These are phyloP conservation scores for Coemansia sp. DNA, from an alignment of 192 early-diverging fungal species.

Conservation along the genomic window DNA sequence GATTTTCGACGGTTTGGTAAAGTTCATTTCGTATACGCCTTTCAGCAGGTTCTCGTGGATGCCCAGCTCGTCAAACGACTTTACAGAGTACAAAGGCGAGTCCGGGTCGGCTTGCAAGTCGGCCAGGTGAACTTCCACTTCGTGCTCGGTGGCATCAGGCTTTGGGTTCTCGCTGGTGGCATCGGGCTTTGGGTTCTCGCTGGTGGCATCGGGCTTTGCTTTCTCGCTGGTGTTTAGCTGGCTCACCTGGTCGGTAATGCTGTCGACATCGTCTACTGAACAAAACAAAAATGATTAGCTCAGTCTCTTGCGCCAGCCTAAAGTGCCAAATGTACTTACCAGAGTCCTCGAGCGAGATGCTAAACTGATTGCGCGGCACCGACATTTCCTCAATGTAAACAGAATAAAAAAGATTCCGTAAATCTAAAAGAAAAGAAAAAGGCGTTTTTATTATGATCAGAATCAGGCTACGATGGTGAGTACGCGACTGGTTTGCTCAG, in stretches of 20 bases:
- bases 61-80: slow-evolving; percentile 74
- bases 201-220: slow-evolving; percentile 2
- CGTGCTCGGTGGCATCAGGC: slow-evolving; percentile 10
- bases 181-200: neutral
- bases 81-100: slow-evolving; percentile 75
- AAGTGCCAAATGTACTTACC: slow-evolving; percentile 3
- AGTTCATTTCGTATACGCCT: slow-evolving; percentile 92
- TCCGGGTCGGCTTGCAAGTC: slow-evolving; percentile 68
- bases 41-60: slow-evolving; percentile 80
- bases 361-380: slow-evolving; percentile 24
- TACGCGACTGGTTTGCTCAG: slow-evolving; percentile 36
- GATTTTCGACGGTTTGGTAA: slow-evolving; percentile 90
- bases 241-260: slow-evolving; percentile 15
- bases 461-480: neutral
- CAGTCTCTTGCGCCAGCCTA: no score
- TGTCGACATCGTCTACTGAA: slow-evolving; percentile 29
- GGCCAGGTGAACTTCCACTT: slow-evolving; percentile 62
- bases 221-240: slow-evolving; percentile 11
- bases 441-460: neutral
- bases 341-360: slow-evolving; percentile 40
- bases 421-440: slow-evolving; percentile 5
- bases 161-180: neutral
- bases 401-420: neutral
- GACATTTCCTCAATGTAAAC: slow-evolving; percentile 3
- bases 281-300: no score